A percentile compares a stretch with the other conserved stretches of the same genome.
phyloP scores from a whole-genome alignment of 78 protist species.

The Bigelowiella natans region DNA sequence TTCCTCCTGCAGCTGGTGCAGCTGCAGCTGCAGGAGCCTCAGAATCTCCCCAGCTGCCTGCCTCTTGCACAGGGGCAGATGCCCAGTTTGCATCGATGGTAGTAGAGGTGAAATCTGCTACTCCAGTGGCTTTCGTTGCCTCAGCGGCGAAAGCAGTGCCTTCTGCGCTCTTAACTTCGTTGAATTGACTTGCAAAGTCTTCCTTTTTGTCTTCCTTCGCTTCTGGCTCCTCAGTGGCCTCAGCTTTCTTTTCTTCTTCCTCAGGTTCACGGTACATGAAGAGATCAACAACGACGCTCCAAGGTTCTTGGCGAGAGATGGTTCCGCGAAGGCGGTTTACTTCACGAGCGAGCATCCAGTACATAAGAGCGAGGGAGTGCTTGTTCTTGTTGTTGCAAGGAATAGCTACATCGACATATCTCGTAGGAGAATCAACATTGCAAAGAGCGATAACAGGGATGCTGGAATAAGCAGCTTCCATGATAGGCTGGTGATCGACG shows the following conservation, averaged over 20 bases:
- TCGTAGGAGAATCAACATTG: constrained; percentile 83
- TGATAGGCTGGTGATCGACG: constrained; percentile 80
- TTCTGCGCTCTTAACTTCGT: not conserved
- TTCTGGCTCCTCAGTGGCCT: not conserved
- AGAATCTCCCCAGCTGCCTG: not conserved
- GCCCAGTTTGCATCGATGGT: not conserved
- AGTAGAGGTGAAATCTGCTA: not conserved
- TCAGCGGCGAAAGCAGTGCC: not conserved
- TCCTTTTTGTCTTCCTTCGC: not conserved
- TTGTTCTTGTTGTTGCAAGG: constrained; percentile 97
- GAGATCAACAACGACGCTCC: constrained; percentile 92
- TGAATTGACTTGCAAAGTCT: not conserved
- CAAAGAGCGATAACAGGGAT: constrained; percentile 97
- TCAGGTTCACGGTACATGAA: constrained; percentile 88
- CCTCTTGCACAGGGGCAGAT: not conserved
- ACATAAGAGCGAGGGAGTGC: constrained; percentile 85
- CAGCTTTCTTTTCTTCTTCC: constrained; percentile 41
- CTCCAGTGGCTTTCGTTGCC: not conserved
- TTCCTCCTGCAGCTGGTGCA: no score
- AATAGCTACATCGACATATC: constrained; percentile 90
- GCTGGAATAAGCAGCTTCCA: constrained; percentile 82
- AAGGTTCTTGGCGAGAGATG: constrained; percentile 71
- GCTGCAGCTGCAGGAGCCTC: no score
- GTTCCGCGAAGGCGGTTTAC: constrained; percentile 90
- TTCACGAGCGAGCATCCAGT: constrained; percentile 99